These are phyloP conservation scores for Medakamo hakoo DNA, from an alignment of 139 green algal species.

Conservation along the genomic window DNA sequence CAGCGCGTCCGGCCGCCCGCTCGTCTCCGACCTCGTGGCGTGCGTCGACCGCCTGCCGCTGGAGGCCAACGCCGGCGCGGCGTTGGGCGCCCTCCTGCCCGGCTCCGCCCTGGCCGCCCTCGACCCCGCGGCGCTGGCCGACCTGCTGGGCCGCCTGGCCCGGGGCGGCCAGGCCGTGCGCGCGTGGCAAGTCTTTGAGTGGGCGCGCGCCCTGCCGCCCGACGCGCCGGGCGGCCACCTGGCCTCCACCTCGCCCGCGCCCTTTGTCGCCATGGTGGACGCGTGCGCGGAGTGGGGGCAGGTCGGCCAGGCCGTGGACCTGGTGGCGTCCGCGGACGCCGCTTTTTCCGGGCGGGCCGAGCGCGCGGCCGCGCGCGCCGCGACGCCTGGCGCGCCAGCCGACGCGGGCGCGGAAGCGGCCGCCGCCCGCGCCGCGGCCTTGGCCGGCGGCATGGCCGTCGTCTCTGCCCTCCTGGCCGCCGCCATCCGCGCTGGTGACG, in stretches of 20 bases:
- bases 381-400: too few species aligned
- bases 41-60: background rate
- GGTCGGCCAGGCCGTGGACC: background rate
- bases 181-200: background rate
- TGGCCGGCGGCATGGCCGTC: too few species aligned
- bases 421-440: too few species aligned
- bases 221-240: background rate
- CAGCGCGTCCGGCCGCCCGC: too few species aligned
- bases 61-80: background rate
- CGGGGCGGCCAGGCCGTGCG: background rate
- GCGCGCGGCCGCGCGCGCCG: too few species aligned
- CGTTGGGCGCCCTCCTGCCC: background rate
- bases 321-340: too few species aligned
- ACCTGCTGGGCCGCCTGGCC: background rate
- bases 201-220: too few species aligned
- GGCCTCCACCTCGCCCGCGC: background rate
- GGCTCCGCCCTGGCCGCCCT: background rate
- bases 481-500: background rate
- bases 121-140: background rate
- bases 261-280: background rate
- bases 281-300: background rate
- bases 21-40: too few species aligned
- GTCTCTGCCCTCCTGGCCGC: background rate
- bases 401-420: background rate
- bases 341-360: too few species aligned